These are phyloP conservation scores for Desmodesmus armatus DNA, from an alignment of 139 green algal species.

Conservation along the genomic window DNA sequence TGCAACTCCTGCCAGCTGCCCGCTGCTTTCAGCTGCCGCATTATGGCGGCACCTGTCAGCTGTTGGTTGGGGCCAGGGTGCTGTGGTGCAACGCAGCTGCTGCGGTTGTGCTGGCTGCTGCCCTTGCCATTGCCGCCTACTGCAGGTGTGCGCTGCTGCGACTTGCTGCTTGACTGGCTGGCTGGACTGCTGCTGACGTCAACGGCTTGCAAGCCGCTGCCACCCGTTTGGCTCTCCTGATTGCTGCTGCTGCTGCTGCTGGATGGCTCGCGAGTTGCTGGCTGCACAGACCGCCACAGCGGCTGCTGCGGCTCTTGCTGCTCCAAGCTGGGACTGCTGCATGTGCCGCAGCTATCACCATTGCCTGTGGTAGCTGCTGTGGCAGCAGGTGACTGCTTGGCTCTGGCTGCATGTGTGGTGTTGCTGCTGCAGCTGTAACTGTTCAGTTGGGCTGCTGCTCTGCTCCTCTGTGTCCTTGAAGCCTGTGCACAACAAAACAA, in stretches of 20 bases:
- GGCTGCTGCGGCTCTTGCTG: background rate
- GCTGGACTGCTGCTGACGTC: too few species aligned
- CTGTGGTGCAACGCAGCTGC: background rate
- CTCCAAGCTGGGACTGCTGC: background rate
- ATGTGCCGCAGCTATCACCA: background rate
- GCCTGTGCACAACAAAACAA: too few species aligned
- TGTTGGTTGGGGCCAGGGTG: conserved; percentile 14
- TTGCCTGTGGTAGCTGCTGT: background rate
- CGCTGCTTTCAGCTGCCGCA: conserved; percentile 32
- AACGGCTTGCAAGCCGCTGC: too few species aligned
- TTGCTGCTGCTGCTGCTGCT: background rate
- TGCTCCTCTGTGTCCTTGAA: background rate
- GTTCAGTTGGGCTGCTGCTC: background rate
- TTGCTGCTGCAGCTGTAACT: background rate
- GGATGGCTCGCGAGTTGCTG: background rate
- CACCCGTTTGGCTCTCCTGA: background rate
- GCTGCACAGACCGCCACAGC: background rate
- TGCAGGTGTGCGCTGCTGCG: too few species aligned
- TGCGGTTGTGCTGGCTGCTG: background rate
- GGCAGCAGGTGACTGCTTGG: background rate
- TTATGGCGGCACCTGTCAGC: background rate
- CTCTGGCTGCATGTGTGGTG: background rate
- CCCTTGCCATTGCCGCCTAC: too few species aligned
- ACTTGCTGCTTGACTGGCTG: too few species aligned
- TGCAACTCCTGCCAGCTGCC: conserved; percentile 31